Base-by-base conservation (phyloP, 106 monocot species). In the Gastrodia elata region DNA sequence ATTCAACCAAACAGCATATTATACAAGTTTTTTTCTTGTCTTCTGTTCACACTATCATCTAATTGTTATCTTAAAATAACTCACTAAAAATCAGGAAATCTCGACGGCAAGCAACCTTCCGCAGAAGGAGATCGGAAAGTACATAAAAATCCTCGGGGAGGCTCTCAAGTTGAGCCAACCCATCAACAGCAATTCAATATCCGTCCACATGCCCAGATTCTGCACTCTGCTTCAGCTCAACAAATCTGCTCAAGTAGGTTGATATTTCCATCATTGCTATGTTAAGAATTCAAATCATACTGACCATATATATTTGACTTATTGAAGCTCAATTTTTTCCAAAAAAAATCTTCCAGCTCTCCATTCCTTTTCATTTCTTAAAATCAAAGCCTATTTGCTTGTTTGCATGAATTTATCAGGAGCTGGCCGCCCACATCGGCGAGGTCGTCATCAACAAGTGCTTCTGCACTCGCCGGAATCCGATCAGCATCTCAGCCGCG, bases 171-270 rank as follows among this genome's bases (percentile, higher is more conserved):
- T 93, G 74, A 88, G 97, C 80, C 93, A 98, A 75, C 97, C 97
- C 1, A 90, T 98, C 65, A 98, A 98, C 74, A 93, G 97, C 86
- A 98, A 98, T 75, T 98, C 97, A 30, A 98, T 98, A 75, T 75
- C 97, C 9, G 97, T 98, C 75, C 97, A 98, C 77, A 98, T 93
- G 97, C 93, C 97, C 40, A 83, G 93, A 61, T 98, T 98, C 72
- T 93, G 97, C 83, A 98, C 79, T 32, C 91, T 98, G 6, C 97
- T 98, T 67, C 97, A 98, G 70, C 88, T 98, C 33, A 98, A 98
- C 74, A 93, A 98, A 83, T 98, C 97, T 72, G 97, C 93, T 46
- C 92, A 95, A 89, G 95, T 95, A 82, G 41, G 56, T 41, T 55
- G 38, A 28, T 55, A 41, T 22, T 3, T 11, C 18, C n/a, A n/a